Evolutionary conservation across 805 yeast species (phyloP), one percentile per base, ranked within the genome.

Genomic region (Wickerhamomyces mucosus): DNA sequence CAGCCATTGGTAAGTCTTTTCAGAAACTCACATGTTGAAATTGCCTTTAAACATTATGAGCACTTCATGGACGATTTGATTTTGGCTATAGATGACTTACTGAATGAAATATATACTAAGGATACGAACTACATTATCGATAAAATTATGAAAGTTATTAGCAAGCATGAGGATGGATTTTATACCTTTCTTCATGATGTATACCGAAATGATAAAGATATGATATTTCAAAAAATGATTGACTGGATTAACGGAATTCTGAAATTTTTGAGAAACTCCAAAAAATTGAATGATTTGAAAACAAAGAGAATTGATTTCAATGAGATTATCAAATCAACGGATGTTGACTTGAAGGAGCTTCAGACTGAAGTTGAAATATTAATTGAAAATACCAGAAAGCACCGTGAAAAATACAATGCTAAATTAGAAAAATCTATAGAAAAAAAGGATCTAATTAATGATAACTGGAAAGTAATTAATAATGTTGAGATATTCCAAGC

Each of bases 101-200:
- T 56, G 27, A 72, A 70, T 30, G 72, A 69, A 25, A 63, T 70
- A 27, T 65, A 65, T 35, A 62, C 66, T 13, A 51, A 61, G 6
- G 69, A 73, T 36, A 61, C 81, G 3, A 63, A 70, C 27, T 78
- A 80, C 39, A 67, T 82, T 38, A 88, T 84, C 21, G 69, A 75
- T 39, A 66, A 69, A 26, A 69, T 89, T 24, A 71, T 80, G 50
- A 62, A 61, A 9, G 58, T 89, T 14, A 68, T 85, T 26, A 75
- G 75, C 26, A 70, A 72, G 18, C 94, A 88, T 52, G 82, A 83
- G 41, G 75, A 72, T 35, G 65, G 77, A 10, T 65, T 83, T 29
- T 83, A 83, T 62, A 61, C 61, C 32, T 92, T 89, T 48, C 65
- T 89, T 36, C 89, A 84, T 48, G 76, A 80, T 32, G 71, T 86